A percentile compares a stretch with the other conserved stretches of the same genome.
Evolutionary conservation across 495 filamentous ascomycete species (phyloP).

Genomic region (Penicillium lagena): DNA sequence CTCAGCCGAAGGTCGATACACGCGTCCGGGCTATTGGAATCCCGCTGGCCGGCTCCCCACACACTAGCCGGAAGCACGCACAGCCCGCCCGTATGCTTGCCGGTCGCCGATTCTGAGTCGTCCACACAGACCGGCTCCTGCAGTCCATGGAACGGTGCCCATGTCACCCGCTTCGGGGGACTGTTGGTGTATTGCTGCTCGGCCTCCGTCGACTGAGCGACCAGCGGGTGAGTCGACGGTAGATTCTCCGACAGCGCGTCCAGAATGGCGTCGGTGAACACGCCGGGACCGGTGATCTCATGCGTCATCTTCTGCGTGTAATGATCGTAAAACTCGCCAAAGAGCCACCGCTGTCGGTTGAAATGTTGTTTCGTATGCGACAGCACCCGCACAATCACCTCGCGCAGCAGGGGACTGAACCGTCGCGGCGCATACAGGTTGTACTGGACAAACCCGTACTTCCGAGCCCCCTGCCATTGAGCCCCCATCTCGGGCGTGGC

Average conservation of each 20-base stretch:
- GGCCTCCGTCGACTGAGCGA: conserved; percentile 18
- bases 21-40: conserved; percentile 26
- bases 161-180: conserved; percentile 24
- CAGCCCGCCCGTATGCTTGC: conserved; percentile 24
- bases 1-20: conserved; percentile 39
- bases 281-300: conserved; percentile 32
- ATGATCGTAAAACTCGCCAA: conserved; percentile 3
- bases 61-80: conserved; percentile 36
- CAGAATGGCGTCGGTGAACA: conserved; percentile 36
- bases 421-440: conserved; percentile 33
- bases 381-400: conserved; percentile 30
- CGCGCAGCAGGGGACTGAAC: conserved; percentile 32
- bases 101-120: conserved; percentile 11
- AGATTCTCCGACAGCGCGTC: conserved; percentile 30
- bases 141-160: conserved; percentile 35
- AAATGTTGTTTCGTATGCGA: conserved; percentile 27
- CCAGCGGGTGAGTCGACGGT: conserved; percentile 19
- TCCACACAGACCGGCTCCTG: conserved; percentile 27
- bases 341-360: conserved; percentile 2
- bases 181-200: conserved; percentile 2
- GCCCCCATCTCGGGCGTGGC: conserved; percentile 26
- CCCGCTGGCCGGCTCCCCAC: conserved; percentile 40
- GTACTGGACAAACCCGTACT: conserved; percentile 36
- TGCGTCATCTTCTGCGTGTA: conserved; percentile 26
- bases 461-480: conserved; percentile 34